Evolutionary conservation across 2,329 filamentous ascomycete species (phyloP), one percentile per base, ranked within the genome.

Genomic region (Cytospora leucostoma): DNA sequence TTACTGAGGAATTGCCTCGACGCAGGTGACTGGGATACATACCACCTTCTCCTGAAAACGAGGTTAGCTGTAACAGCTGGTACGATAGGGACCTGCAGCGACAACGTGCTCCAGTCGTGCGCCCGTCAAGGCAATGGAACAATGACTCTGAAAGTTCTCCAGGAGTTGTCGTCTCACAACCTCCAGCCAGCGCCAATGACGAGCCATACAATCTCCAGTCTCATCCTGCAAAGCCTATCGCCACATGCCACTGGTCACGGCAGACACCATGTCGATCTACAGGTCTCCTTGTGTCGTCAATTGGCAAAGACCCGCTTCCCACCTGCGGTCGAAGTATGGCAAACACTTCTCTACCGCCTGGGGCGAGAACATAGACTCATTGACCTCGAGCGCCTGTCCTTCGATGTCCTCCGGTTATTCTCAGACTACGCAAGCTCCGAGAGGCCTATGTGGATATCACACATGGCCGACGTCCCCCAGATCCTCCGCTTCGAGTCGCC

Each of bases 31-130:
- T 76, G 76, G 76, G 72, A 71, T 27, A 77, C 73, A 52, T 76
- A 78, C 64, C 75, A 75, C 17, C 70, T 84, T 1, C 67, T 85
- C n/a, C 66, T 81, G 27, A 76, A 75, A 15, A 73, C 83, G 4
- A 78, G 77, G n/a, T 65, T 77, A 10, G 72, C 74, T 19, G 69
- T 72, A 17, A 69, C 72, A 17, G 66, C 73, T 51, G 71, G 73
- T 51, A 69, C 71, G 5, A 66, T 72, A 12, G 70, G 70, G 8
- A 61, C 65, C 3, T 65, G 68, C 15, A 72, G 76, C 7, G 79
- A 80, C 64, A 56, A 68, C 4, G 62, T 80, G 38, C 67, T 79
- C 8, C 64, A 67, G 19, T 44, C 69, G 37, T 72, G 69, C 52
- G 65, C 77, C n/a, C 60, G 69, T 19, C 70, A 62, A 33, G 71